Percentiles rank a stretch among this genome's conserved stretches.
Conservation (phyloP, 2,329 filamentous ascomycete genomes). For the Trichoderma cornu-damae region DNA sequence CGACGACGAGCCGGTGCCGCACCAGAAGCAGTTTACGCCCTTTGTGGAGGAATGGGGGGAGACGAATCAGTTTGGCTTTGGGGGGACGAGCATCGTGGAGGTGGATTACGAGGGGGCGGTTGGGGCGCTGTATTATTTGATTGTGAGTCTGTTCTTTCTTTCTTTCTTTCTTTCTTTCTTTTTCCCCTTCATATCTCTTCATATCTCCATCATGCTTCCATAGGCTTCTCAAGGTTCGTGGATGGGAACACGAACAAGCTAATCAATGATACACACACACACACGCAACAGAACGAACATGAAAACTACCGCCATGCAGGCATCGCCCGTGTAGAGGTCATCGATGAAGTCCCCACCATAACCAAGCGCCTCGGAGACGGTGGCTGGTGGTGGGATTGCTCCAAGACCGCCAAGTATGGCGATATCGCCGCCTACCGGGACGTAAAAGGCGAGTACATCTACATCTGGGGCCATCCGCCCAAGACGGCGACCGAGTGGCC, state of each 20-base stretch:
- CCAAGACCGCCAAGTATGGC: slow-evolving; percentile 33
- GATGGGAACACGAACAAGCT: too few species aligned
- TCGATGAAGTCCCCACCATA: slow-evolving; percentile 32
- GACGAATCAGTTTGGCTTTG: slow-evolving; percentile 33
- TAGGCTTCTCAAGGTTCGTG: too few species aligned
- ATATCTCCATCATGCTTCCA: not conserved
- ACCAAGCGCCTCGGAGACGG: slow-evolving; percentile 27
- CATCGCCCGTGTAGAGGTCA: slow-evolving; percentile 32
- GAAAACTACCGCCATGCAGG: slow-evolving; percentile 35
- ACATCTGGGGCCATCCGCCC: slow-evolving; percentile 37
- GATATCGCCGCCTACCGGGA: slow-evolving; percentile 37
- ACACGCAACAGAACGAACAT: slow-evolving; percentile 28
- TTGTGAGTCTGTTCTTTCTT: slow-evolving; percentile 26
- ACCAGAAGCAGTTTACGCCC: slow-evolving; percentile 36
- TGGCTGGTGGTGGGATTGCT: slow-evolving; percentile 35
- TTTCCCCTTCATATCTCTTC: too few species aligned
- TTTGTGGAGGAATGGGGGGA: slow-evolving; percentile 36
- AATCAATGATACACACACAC: too few species aligned
- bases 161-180: too few species aligned
- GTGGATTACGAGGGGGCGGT: slow-evolving; percentile 26
- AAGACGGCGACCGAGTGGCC: slow-evolving; percentile 27
- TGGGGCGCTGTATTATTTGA: slow-evolving; percentile 35
- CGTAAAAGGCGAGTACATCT: slow-evolving; percentile 36
- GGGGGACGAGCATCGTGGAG: slow-evolving; percentile 38
- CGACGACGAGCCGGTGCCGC: slow-evolving; percentile 24